Evolutionary conservation across 2,329 filamentous ascomycete genomes (phyloP), one percentile per base, ranked within the genome.

Genomic region (Fusarium palustre): DNA sequence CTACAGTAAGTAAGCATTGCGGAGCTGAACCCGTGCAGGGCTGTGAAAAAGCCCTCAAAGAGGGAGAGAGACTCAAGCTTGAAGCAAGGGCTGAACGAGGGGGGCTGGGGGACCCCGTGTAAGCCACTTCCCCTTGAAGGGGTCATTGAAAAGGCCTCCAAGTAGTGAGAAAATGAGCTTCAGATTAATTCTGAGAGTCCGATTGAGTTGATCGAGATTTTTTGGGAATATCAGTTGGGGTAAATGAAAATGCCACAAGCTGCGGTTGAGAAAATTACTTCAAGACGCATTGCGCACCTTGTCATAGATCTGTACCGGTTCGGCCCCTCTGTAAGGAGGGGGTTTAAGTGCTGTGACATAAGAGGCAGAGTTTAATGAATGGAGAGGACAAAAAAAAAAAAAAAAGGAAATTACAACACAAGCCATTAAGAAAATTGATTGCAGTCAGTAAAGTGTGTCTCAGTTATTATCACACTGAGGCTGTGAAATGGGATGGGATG

Each of bases 251-350:
- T 50, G 53, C 61, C 59, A 64, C 53, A 12, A 28, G 2, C 64
- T 65, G 60, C 36, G 11, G 47, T 59, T 65, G 62, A 48, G 62
- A 65, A 65, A 64, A 39, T 64, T 65, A 59, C 47, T 65, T 50
- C 16, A 8, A 24, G 25, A 25, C 22, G n/a, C 15, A 36, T 22
- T 20, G 12, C 3, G 25, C 30, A 58, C 25, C 24, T 39, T 59
- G 60, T 60, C 54, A 65, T 65, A 65, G 60, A 65, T 47, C 30
- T 42, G 18, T 39, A 45, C 53, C 33, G 39, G 34, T 24, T 20
- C 24, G 57, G 60, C 62, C 46, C 38, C 22, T 42, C n/a, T 24
- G 16, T 13, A 15, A 39, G 13, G 34, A 24, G 24, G 34, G 34
- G 22, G 15, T 59, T 42, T 43, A 53, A 53, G 54, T 65, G 54